Evolutionary conservation across 202 grass and related monocot genomes (phyloP), one percentile per base, ranked within the genome.

Genomic region (Zizania palustris): DNA sequence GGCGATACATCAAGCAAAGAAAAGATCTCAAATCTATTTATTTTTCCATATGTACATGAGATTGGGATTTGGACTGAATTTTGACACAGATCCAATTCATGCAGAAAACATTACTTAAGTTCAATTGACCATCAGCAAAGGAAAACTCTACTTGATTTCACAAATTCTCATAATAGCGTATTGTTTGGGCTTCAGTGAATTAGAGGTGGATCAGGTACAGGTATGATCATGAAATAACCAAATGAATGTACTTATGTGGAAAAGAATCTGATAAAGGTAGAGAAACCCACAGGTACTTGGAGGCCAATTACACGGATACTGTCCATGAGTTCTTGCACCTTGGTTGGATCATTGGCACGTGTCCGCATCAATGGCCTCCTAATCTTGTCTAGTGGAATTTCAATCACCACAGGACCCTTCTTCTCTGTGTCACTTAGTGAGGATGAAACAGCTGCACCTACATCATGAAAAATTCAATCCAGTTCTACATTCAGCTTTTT

Each of bases 291-390:
- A 13, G 95, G 91, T 82, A 91, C 91, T 88, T 95, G 91, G 77
- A 98, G 91, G 9, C 95, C 91, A 16, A 98, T 98, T 43, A 80
- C 84, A 63, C 63, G 42, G 71, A 98, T 98, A 67, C 91, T 95
- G 57, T 94, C 87, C 95, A 98, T 98, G 65, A 92, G 90, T 19
- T 98, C 91, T 61, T 86, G 83, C 81, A 94, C 95, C 82, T 98
- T 95, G 39, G 39, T 41, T n/a, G 86, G 91, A 81, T 98, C 89
- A 73, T 98, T 98, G 10, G 91, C 74, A 55, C 95, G 91, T 0
- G 91, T 94, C 36, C 83, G 72, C 91, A 95, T 98, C 65, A 98
- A 80, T 3, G 95, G 95, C 87, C 91, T 89, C 48, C 87, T 65
- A 56, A 98, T 98, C 83, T 87, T 67, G 48, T 90, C 85, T 15